These are phyloP conservation scores for Papiliotrema flavescens DNA, from an alignment of 1,284 basidiomycete species.

Conservation along the genomic window DNA sequence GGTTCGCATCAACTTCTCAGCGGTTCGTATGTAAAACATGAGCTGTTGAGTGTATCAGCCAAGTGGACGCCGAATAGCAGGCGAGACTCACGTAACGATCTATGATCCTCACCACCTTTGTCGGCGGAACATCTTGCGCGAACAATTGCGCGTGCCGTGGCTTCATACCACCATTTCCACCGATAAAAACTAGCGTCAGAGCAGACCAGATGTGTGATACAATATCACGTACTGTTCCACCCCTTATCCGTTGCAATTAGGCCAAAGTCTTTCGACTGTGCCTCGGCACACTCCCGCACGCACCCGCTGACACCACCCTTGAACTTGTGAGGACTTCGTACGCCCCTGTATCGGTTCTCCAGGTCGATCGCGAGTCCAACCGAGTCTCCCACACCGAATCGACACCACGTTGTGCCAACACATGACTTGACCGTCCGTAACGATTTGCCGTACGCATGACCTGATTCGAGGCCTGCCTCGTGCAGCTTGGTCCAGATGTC, in stretches of 20 bases:
- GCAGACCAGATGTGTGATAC: neutral
- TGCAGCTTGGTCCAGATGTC: slow-evolving; percentile 69
- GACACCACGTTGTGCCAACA: slow-evolving; percentile 63
- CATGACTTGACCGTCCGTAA: slow-evolving; percentile 62
- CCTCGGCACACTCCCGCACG: slow-evolving; percentile 70
- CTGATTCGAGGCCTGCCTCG: slow-evolving; percentile 67
- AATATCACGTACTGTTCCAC: slow-evolving; percentile 59
- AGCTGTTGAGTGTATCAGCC: slow-evolving; percentile 31
- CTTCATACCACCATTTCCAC: slow-evolving; percentile 69
- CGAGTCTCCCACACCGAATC: slow-evolving; percentile 70
- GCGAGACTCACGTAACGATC: slow-evolving; percentile 56
- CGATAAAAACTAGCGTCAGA: slow-evolving; percentile 58
- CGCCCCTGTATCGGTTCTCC: slow-evolving; percentile 69
- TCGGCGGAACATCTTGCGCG: slow-evolving; percentile 59
- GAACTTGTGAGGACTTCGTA: slow-evolving; percentile 66
- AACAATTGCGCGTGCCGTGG: slow-evolving; percentile 60
- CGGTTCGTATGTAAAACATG: slow-evolving; percentile 69
- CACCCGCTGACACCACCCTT: slow-evolving; percentile 77
- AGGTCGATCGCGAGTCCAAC: slow-evolving; percentile 69
- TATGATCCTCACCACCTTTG: slow-evolving; percentile 61
- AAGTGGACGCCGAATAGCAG: neutral
- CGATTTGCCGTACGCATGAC: slow-evolving; percentile 68
- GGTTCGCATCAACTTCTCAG: slow-evolving; percentile 65
- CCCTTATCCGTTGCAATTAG: slow-evolving; percentile 74
- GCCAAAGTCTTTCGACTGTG: slow-evolving; percentile 72